These are phyloP conservation scores for Styphnolobium japonicum DNA, from an alignment of 306 rosid genomes.

Conservation along the genomic window DNA sequence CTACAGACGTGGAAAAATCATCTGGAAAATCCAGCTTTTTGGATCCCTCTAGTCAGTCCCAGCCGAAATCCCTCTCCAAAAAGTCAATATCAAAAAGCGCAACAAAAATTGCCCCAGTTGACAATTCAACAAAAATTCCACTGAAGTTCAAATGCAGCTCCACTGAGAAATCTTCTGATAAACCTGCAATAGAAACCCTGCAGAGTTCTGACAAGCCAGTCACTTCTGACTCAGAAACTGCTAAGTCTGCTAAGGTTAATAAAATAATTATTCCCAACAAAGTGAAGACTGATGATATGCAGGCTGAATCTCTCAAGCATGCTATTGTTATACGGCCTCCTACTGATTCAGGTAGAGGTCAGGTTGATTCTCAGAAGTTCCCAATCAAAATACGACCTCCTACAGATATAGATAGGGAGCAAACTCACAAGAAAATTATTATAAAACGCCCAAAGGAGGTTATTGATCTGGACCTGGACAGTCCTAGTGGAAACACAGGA, in stretches of 20 bases:
- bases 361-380: slow-evolving; percentile 47
- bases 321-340: slow-evolving; percentile 71
- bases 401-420: slow-evolving; percentile 59
- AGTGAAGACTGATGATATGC: slow-evolving; percentile 60
- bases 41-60: slow-evolving; percentile 62
- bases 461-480: slow-evolving; percentile 61
- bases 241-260: slow-evolving; percentile 61
- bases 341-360: slow-evolving; percentile 52
- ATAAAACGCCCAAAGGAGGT: slow-evolving; percentile 77
- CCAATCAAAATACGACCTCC: slow-evolving; percentile 46
- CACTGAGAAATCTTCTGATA: slow-evolving; percentile 67
- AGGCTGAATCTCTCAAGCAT: slow-evolving; percentile 60
- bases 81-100: slow-evolving; percentile 58
- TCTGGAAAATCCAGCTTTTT: slow-evolving; percentile 53
- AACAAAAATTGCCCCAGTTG: slow-evolving; percentile 60
- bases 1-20: slow-evolving; percentile 64
- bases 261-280: slow-evolving; percentile 71
- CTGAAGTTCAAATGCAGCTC: slow-evolving; percentile 86
- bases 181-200: slow-evolving; percentile 46
- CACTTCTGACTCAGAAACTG: slow-evolving; percentile 78
- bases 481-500: slow-evolving; percentile 60
- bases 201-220: slow-evolving; percentile 61
- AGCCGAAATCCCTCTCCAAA: slow-evolving; percentile 59
- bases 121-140: slow-evolving; percentile 53
- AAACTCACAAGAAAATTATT: slow-evolving; percentile 71